phyloP scores from a whole-genome alignment of 2,329 filamentous ascomycete genomes.

The Hypoxylon sp. region DNA sequence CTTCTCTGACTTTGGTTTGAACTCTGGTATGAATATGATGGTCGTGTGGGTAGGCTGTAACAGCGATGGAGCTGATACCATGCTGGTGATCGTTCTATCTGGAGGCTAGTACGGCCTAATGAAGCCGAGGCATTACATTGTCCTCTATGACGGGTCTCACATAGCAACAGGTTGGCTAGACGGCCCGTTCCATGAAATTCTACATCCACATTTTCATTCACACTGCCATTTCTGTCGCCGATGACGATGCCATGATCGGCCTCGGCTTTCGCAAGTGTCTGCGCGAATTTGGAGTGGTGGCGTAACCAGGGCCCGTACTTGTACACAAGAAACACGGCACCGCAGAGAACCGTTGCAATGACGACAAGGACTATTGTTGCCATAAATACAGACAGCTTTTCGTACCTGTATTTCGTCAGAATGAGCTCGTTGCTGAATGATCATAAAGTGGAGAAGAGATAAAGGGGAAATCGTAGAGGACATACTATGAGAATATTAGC shows the following conservation, averaged over 20 bases:
- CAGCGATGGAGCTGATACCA: constrained; percentile 3
- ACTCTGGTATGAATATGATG: not conserved
- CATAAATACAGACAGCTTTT: constrained; percentile 66
- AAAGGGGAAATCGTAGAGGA: not conserved
- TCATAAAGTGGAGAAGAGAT: not conserved
- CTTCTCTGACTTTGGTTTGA: constrained; percentile 2
- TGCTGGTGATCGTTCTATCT: not conserved
- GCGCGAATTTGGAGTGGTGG: constrained; percentile 74
- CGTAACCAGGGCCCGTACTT: constrained; percentile 74
- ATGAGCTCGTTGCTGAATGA: too few species aligned
- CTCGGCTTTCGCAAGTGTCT: constrained; percentile 66
- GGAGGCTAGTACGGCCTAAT: not conserved
- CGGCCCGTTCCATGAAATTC: not conserved
- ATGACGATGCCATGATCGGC: constrained; percentile 1
- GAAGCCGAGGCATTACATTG: not conserved
- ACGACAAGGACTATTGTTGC: constrained; percentile 75
- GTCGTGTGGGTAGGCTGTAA: not conserved
- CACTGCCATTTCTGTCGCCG: too few species aligned
- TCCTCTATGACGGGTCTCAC: constrained; percentile 18
- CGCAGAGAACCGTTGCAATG: constrained; percentile 73
- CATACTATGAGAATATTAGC: constrained; percentile 30
- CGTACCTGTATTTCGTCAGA: constrained; percentile 57
- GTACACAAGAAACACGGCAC: constrained; percentile 77
- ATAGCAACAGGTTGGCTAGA: constrained; percentile 19
- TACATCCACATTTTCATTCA: not conserved